Percentiles rank a stretch among this genome's conserved stretches.
phyloP scores from a whole-genome alignment of 148 eudicot genomes.

The Rhododendron williamsianum region DNA sequence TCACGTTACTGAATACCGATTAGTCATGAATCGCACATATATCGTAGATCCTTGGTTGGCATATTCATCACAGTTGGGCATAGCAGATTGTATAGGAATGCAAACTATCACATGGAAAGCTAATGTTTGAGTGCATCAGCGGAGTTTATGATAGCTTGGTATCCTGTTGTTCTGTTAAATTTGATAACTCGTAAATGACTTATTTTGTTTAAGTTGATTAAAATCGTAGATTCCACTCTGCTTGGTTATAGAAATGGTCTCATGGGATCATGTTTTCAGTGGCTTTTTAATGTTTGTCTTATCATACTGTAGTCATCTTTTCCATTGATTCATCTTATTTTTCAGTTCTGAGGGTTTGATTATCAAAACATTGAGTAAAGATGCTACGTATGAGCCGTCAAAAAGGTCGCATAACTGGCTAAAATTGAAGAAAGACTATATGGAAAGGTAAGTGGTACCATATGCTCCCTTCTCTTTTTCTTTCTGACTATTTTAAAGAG shows the following conservation, averaged over 20 bases:
- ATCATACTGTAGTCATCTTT: not conserved
- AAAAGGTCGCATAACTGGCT: constrained; percentile 96
- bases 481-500: not conserved
- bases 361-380: constrained; percentile 80
- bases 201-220: not conserved
- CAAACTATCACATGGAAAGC: not conserved
- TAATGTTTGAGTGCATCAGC: not conserved
- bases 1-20: not conserved
- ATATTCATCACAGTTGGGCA: not conserved
- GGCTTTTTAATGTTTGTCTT: not conserved
- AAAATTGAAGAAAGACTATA: constrained; percentile 89
- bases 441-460: constrained; percentile 62
- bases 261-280: not conserved
- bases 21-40: not conserved
- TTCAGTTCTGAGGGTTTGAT: constrained; percentile 90
- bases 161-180: not conserved
- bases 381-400: constrained; percentile 97
- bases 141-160: not conserved
- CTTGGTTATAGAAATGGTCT: not conserved
- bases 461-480: constrained; percentile 1
- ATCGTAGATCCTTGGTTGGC: not conserved
- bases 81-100: not conserved
- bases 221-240: not conserved
- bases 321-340: not conserved
- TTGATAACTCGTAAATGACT: not conserved